Evolutionary conservation across 169 alveolate species (phyloP), one percentile per base, ranked within the genome.

Genomic region (Eimeria maxima): DNA sequence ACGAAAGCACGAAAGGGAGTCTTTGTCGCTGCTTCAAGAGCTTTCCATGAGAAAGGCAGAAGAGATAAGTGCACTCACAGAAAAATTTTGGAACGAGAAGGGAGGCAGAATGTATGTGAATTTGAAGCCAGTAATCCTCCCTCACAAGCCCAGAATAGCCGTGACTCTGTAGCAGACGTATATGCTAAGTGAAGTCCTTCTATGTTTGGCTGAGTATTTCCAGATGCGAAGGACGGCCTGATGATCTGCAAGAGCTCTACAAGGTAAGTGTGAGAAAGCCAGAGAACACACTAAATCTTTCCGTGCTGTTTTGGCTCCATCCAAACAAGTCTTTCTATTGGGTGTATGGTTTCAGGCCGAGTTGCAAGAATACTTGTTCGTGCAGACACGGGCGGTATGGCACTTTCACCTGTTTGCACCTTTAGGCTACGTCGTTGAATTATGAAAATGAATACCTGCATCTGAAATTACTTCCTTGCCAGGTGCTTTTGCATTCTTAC

Each of bases 21-120:
- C 53, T 0, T 63, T 83, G 24, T 27, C 83, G 16, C 65, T 87
- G 16, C 94, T 87, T 42, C 94, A 65, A 87, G 94, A 87, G 83
- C 94, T 87, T 20, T 65, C 83, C 44, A 38, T 87, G 94, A 87
- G 65, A 44, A 87, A 87, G 42, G 94, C 94, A 65, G 94, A 87
- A 44, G 81, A 60, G 29, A 87, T 87, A n/a, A 87, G 94, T 24
- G 69, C 53, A 65, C 60, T 63, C 29, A 87, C 83, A 20, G 83
- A 87, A 60, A 55, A 87, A n/a, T 87, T 87, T n/a, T 87, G 94
- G 94, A 87, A 63, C 44, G 81, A 45, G 27, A 87, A 87, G 53
- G 94, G 94, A 4, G 81, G 94, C 44, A 87, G 94, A 45, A 42
- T 44, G 94, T 87, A 63, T 18, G 94, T 87, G 27, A 16, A 60